Evolutionary conservation across 768 basidiomycete species (phyloP).

Genomic region (Auriscalpium microsporum): DNA sequence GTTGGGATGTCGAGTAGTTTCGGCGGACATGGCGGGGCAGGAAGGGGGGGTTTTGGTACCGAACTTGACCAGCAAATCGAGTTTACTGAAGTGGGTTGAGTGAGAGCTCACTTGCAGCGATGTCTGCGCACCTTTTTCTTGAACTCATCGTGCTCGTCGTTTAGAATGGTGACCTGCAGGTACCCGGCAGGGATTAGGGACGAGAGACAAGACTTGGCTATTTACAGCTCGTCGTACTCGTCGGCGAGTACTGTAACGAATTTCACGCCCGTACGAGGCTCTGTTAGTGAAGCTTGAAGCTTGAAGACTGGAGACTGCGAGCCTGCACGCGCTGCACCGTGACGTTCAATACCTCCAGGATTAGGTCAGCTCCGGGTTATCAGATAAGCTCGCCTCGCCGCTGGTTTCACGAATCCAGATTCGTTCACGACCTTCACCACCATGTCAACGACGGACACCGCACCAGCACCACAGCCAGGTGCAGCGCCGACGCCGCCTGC

Average conservation of each 20-base stretch:
- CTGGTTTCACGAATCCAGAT: neutral
- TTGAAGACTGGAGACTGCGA: no score
- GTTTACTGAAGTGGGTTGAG: slow-evolving; percentile 41
- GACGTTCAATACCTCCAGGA: no score
- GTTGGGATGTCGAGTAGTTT: slow-evolving; percentile 92
- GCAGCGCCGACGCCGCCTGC: slow-evolving; percentile 7
- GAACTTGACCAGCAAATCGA: slow-evolving; percentile 87
- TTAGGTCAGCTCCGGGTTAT: neutral
- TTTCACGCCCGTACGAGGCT: neutral
- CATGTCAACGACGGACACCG: slow-evolving; percentile 5
- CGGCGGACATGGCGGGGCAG: slow-evolving; percentile 94
- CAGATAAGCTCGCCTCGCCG: no score
- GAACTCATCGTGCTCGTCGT: slow-evolving; percentile 29
- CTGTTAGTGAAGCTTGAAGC: no score
- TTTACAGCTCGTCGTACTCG: neutral
- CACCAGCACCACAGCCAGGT: slow-evolving; percentile 3
- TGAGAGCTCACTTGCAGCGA: neutral
- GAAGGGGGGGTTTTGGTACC: slow-evolving; percentile 88
- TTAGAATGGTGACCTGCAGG: neutral
- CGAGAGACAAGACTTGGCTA: no score
- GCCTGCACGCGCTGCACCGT: no score
- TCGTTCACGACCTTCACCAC: slow-evolving; percentile 4
- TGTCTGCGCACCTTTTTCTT: slow-evolving; percentile 39
- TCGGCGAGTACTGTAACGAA: neutral
- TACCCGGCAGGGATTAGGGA: neutral